phyloP scores from a whole-genome alignment of 768 basidiomycete species.

The Hemileccinum impolitum region DNA sequence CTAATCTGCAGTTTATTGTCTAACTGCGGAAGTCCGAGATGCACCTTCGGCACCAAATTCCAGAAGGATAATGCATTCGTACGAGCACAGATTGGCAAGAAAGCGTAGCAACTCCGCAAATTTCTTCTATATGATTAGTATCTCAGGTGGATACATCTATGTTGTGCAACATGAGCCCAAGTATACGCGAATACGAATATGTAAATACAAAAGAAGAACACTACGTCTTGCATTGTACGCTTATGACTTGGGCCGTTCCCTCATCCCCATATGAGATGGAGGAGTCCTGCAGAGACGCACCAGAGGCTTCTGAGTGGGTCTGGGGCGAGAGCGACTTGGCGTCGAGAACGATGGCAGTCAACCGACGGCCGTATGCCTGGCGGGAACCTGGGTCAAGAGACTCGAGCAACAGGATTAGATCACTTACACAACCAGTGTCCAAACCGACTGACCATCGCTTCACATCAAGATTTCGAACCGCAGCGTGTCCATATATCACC shows the following conservation, averaged over 20 bases:
- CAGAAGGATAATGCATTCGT: not conserved
- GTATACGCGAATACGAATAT: too few species aligned
- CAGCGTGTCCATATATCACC: conserved; percentile 87
- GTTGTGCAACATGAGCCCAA: too few species aligned
- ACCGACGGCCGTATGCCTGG: conserved; percentile 54
- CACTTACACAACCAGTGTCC: conserved; percentile 81
- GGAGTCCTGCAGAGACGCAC: conserved; percentile 19
- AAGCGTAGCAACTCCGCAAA: not conserved
- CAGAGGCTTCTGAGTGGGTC: conserved; percentile 12
- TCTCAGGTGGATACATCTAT: too few species aligned
- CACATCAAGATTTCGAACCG: conserved; percentile 74
- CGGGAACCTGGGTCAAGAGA: not conserved
- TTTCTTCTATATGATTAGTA: conserved; percentile 1
- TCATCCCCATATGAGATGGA: conserved; percentile 56
- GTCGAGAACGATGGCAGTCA: conserved; percentile 69
- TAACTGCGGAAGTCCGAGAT: conserved; percentile 5
- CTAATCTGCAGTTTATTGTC: conserved; percentile 28
- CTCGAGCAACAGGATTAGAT: not conserved
- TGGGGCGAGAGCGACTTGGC: conserved; percentile 15
- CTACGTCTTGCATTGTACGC: conserved; percentile 43
- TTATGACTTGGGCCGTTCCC: conserved; percentile 46
- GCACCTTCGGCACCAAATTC: not conserved
- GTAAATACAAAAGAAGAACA: not conserved
- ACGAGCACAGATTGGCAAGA: not conserved
- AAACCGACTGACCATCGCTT: conserved; percentile 82